Conservation (phyloP, 106 monocot species). For the Dendrobium chrysotoxum region DNA sequence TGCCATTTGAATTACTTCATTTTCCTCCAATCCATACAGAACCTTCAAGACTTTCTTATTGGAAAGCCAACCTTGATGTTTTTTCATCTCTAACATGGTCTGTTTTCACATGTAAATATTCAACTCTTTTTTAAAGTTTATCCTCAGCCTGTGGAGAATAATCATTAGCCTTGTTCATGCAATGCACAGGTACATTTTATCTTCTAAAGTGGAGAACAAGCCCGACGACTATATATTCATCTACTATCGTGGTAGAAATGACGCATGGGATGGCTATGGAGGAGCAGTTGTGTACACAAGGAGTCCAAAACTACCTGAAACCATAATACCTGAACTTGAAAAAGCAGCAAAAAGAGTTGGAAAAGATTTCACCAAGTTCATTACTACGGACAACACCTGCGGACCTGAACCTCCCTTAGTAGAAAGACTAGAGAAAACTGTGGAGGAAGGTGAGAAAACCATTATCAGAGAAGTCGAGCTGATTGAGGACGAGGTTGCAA, state of each 20-base stretch:
- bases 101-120: too few species aligned
- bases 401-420: conserved; percentile 90
- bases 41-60: neutral
- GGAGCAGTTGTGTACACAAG: conserved; percentile 86
- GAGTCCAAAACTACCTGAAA: conserved; percentile 53
- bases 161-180: neutral
- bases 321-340: conserved; percentile 75
- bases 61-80: too few species aligned
- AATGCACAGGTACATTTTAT: conserved; percentile 70
- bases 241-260: conserved; percentile 86
- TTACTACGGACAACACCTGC: conserved; percentile 78
- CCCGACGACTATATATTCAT: conserved; percentile 83
- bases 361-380: conserved; percentile 74
- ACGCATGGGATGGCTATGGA: conserved; percentile 98
- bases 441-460: conserved; percentile 83
- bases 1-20: too few species aligned
- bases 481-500: conserved; percentile 60
- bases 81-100: too few species aligned
- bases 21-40: neutral
- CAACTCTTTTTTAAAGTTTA: too few species aligned
- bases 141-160: neutral
- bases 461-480: conserved; percentile 80
- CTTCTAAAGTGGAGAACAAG: conserved; percentile 74
- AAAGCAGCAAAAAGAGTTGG: conserved; percentile 59
- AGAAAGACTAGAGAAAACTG: conserved; percentile 84